These are phyloP conservation scores for Apiospora kogelbergensis DNA, from an alignment of 2,329 filamentous ascomycete genomes.

Conservation along the genomic window DNA sequence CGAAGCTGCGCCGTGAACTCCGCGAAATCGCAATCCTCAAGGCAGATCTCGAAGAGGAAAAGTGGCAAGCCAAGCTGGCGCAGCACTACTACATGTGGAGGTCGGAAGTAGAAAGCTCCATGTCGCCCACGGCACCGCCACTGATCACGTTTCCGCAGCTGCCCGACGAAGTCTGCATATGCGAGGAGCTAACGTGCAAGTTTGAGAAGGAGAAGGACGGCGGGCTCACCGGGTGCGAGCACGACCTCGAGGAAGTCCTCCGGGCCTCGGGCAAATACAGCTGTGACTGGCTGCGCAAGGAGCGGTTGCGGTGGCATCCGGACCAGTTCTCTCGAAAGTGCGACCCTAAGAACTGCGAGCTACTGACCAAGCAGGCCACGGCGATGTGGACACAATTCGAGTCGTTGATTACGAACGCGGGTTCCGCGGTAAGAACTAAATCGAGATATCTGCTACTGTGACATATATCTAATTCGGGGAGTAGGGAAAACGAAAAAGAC, in stretches of 20 bases:
- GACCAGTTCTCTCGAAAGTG: not conserved
- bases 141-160: not conserved
- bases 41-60: not conserved
- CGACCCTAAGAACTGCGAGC: not conserved
- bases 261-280: not conserved
- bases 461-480: not conserved
- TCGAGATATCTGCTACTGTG: not conserved
- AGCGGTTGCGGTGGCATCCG: not conserved
- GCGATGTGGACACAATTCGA: not conserved
- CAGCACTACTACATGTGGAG: not conserved
- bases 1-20: not conserved
- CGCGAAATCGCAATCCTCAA: not conserved
- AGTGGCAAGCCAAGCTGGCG: not conserved
- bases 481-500: too few relatives aligned
- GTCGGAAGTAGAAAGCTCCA: not conserved
- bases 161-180: not conserved
- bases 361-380: not conserved
- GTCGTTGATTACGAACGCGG: not conserved
- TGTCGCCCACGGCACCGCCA: not conserved
- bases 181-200: not conserved
- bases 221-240: not conserved
- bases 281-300: not conserved
- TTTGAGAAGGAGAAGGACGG: not conserved
- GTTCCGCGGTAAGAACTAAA: not conserved
- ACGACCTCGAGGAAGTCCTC: not conserved